These are phyloP conservation scores for Wallemia hederae DNA, from an alignment of 1,284 basidiomycete species.

Conservation along the genomic window DNA sequence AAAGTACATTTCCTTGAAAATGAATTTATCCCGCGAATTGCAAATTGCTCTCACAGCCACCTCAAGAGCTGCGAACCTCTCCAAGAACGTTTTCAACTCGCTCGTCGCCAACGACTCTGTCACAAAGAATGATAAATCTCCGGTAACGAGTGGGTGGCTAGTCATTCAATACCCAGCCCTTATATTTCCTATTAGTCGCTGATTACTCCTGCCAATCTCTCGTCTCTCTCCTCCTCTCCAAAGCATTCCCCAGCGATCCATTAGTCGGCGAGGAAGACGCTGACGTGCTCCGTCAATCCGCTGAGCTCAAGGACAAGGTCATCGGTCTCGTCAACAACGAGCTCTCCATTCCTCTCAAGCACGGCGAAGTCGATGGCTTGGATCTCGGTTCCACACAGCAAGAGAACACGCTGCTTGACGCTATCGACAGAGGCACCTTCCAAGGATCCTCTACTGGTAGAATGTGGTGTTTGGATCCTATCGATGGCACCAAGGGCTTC, in stretches of 20 bases:
- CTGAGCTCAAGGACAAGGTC: conserved; percentile 35
- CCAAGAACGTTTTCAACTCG: conserved; percentile 60
- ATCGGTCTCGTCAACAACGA: conserved; percentile 59
- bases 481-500: conserved; percentile 85
- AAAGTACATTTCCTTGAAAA: neutral
- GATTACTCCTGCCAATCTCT: conserved; percentile 76
- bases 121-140: conserved; percentile 77
- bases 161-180: neutral
- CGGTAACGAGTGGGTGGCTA: conserved; percentile 47
- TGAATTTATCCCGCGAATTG: neutral
- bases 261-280: conserved; percentile 95
- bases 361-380: conserved; percentile 21
- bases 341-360: conserved; percentile 18
- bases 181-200: conserved; percentile 27
- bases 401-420: conserved; percentile 35
- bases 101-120: conserved; percentile 64
- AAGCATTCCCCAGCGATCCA: conserved; percentile 51
- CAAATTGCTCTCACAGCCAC: neutral
- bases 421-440: conserved; percentile 60
- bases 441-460: conserved; percentile 46
- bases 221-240: conserved; percentile 37
- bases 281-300: conserved; percentile 35
- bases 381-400: conserved; percentile 22
- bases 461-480: conserved; percentile 74
- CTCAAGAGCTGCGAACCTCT: conserved; percentile 19